Base-by-base conservation (phyloP, 2,329 filamentous ascomycete genomes). In the Cladosporium sp. region DNA sequence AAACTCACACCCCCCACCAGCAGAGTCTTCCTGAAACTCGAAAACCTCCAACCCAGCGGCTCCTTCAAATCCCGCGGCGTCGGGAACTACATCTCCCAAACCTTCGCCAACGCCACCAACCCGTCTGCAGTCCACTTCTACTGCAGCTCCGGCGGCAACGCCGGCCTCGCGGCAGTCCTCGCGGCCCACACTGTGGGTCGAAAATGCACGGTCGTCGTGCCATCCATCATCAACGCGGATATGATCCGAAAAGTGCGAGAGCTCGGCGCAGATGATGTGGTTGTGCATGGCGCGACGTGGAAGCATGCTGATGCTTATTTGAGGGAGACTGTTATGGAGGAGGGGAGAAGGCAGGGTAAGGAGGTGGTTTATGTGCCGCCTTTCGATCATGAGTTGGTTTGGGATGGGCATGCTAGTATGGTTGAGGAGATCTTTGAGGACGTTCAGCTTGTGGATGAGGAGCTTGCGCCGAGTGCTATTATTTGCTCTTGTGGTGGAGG, bases 61-160 rank as follows among this genome's bases (percentile, higher is more conserved):
- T 91, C 86, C 30, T 95, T 94, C 80, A 93, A 94, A 69, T 91
- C 86, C 52, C 65, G 72, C 58, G 87, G 85, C 25, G 80, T 92
- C 53, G 86, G 87, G 45, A 80, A 86, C 66, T 78, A 86, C 63
- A 83, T 89, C 65, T 74, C 82, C 43, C 72, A 74, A 56, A 62
- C 65, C 45, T 69, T 73, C 38, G 62, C 72, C 15, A 67, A 69
- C 49, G 59, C 70, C 54, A 50, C 59, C 59, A 1, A 60, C 65
- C 19, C 57, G 65, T 7, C 45, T 4, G 42, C 39, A 12, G 70
- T 76, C 2, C 86, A 87, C 72, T 92, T 93, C 77, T 93, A 88
- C 72, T 86, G 80, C 62, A 85, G 84, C 12, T 87, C 82, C 2
- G 88, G 86, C 53, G 89, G 89, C 49, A 95, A 95, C 63, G 89